Base-by-base conservation (phyloP, 208 protist genomes). In the Wallacemonas sp. region DNA sequence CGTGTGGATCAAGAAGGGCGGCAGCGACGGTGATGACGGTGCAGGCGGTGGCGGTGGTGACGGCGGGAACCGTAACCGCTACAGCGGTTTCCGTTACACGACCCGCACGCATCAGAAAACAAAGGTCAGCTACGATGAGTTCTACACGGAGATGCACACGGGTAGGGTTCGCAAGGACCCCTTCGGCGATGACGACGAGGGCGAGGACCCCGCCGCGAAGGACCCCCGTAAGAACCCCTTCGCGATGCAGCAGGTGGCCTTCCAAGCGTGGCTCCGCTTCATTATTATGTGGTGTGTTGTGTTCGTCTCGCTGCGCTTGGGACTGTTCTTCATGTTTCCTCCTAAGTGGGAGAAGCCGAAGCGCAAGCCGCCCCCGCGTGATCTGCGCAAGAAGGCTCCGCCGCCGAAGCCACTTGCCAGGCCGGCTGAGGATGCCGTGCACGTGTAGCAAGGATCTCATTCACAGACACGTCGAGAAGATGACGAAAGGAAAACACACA, bases 131-230 rank as follows among this genome's bases (percentile, higher is more conserved):
- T 96, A 94, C 70, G 88, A 94, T 31, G 78, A 93, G 63, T 94
- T 94, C 68, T 96, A 93, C 70, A 85, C 82, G 55, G 86, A 96
- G 66, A 93, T 96, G 84, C 88, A 96, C 84, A 96, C 88, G 11
- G 91, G 91, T 17, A 81, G 85, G 47, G 84, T 91, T 17, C 84
- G 83, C 72, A 79, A 79, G 53, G 73, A 90, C 33, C 84, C 86
- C 5, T 94, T 94, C 51, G 91, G 60, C 8, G 88, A 94, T 51
- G 86, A 94, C 61, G 88, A 93, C 12, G 84, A 89, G 30, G 58
- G 80, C 9, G 69, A 74, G 6, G 46, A 60, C 30, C 36, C 62
- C 12, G 65, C 68, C 15, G 39, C 49, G 12, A 80, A 82, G 68
- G 85, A 92, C 63, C 77, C 88, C 6, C 80, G 84, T n/a, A 82